Base-by-base conservation (phyloP, 2,329 filamentous ascomycete genomes). In the Aspergillus novoparasiticus region DNA sequence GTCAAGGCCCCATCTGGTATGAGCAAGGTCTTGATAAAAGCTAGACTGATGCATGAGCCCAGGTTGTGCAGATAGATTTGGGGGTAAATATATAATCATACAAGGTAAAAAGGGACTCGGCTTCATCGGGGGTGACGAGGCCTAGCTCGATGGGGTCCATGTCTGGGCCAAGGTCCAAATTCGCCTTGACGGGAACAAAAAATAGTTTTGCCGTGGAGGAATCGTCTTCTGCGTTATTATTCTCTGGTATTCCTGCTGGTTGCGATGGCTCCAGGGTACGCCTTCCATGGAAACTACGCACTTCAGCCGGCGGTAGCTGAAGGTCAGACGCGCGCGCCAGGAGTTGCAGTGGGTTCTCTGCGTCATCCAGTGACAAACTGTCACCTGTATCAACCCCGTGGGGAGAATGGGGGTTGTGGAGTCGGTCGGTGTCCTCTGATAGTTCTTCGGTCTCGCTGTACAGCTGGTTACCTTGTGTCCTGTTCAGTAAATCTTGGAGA, bases 1-100 rank as follows among this genome's bases (percentile, higher is more conserved):
- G 68, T 92, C 90, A 10, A 92, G 84, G 0, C 90, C 90, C 90
- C 90, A 92, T 73, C 90, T 80, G 0, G 90, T 92, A 73, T 92
- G 90, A 1, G 89, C 87, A 6, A 92, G 83, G 57, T 89, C 88
- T 28, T 87, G 82, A 70, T 90, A 87, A 69, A 91, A 92, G 70
- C 88, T 90, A 50, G 21, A 28, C 59, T 21, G 41, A 60, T 9
- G 39, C 62, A 23, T 66, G 55, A 59, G 16, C 34, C 16, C 39
- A 36, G 14, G 32, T 28, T 16, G 41, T 54, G n/a, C 12, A 23
- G 16, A 4, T 28, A 23, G 26, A 9, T 32, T n/a, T 34, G 3
- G 41, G n/a, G 6, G 14, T 28, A 21, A 12, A 21, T 23, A 12
- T 28, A 9, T 14, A 14, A 16, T 21, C 14, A 19, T 80, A 90